These are phyloP conservation scores for Amanita polypyramis DNA, from an alignment of 768 basidiomycete species.

Conservation along the genomic window DNA sequence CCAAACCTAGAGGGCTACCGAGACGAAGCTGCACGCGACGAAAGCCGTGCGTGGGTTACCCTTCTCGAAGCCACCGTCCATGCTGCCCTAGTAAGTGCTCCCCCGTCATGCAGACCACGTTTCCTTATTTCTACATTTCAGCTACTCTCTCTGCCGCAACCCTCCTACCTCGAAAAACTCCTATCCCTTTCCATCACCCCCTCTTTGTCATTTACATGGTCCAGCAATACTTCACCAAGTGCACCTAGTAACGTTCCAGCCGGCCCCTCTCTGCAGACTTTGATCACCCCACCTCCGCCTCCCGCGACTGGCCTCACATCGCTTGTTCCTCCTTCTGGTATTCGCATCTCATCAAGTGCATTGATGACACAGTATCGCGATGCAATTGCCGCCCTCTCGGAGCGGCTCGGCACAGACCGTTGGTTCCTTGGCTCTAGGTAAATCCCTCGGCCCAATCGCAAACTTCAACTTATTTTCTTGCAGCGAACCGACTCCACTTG, in stretches of 20 bases:
- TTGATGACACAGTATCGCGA: slow-evolving; percentile 55
- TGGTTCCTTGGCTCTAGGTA: slow-evolving; percentile 79
- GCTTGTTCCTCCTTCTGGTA: slow-evolving; percentile 49
- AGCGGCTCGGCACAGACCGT: slow-evolving; percentile 62
- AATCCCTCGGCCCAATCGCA: slow-evolving; percentile 3
- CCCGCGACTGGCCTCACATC: slow-evolving; percentile 63
- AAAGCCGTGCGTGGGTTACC: slow-evolving; percentile 76
- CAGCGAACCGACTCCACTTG: slow-evolving; percentile 70
- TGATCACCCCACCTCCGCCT: slow-evolving; percentile 55
- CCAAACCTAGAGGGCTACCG: slow-evolving; percentile 55
- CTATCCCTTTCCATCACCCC: slow-evolving; percentile 17
- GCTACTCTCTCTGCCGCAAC: slow-evolving; percentile 38
- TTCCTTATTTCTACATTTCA: slow-evolving; percentile 14
- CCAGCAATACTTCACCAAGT: background rate
- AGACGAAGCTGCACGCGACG: slow-evolving; percentile 48
- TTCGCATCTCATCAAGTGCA: slow-evolving; percentile 38
- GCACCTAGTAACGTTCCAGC: slow-evolving; percentile 11
- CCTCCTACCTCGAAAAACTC: slow-evolving; percentile 31
- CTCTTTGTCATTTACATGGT: slow-evolving; percentile 7
- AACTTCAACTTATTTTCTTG: background rate
- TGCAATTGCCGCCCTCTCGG: slow-evolving; percentile 63
- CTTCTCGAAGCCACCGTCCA: slow-evolving; percentile 71
- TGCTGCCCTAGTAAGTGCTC: slow-evolving; percentile 52
- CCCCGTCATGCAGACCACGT: slow-evolving; percentile 1
- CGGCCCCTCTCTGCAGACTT: slow-evolving; percentile 30